Evolutionary conservation across 441 rosid species (phyloP).

Genomic region (Metrosideros polymorpha): DNA sequence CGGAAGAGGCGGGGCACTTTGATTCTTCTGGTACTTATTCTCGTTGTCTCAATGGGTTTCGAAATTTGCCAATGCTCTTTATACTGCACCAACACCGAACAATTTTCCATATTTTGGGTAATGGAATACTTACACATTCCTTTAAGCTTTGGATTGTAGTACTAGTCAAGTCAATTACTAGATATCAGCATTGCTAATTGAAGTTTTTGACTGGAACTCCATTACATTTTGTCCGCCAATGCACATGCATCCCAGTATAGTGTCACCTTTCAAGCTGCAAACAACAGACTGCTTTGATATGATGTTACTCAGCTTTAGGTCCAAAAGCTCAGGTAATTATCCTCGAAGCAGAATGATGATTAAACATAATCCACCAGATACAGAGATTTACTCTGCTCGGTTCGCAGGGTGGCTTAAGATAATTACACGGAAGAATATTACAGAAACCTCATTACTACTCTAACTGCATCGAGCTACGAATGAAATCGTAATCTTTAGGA

Average conservation of each 20-base stretch:
- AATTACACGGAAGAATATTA: not conserved
- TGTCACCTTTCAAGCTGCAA: not conserved
- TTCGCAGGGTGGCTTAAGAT: not conserved
- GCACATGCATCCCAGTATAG: not conserved
- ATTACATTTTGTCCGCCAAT: not conserved
- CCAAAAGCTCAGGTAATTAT: not conserved
- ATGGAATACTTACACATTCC: not conserved
- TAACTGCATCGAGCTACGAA: not conserved
- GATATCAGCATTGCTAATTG: not conserved
- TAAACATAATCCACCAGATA: not conserved
- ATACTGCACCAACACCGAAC: not conserved
- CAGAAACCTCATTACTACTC: not conserved
- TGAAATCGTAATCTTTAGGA: not conserved
- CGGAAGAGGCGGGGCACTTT: not conserved
- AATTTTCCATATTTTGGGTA: not conserved
- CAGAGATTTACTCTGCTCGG: not conserved
- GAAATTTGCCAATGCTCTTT: not conserved
- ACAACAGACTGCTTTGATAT: not conserved
- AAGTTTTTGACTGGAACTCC: not conserved
- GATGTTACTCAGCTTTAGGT: not conserved
- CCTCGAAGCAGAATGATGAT: not conserved
- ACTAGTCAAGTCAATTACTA: not conserved
- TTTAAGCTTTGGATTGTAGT: not conserved
- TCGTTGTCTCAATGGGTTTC: not conserved
- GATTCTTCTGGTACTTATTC: not conserved